Percentiles rank a stretch among this genome's conserved stretches.
Evolutionary conservation across 768 basidiomycete genomes (phyloP).

Genomic region (Lactarius hatsudake): DNA sequence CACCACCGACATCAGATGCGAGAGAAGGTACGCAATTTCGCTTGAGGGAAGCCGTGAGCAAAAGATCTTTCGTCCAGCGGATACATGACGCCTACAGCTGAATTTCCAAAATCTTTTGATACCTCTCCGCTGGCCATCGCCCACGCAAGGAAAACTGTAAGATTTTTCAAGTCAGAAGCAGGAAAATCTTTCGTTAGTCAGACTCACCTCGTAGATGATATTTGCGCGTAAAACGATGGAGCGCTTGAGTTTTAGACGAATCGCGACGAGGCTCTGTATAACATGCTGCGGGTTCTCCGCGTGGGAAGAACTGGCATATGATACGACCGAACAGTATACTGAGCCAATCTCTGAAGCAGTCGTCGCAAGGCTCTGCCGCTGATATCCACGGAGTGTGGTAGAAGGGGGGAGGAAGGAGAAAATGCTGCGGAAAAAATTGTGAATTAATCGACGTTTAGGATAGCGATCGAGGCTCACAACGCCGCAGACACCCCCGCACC

Average conservation of each 20-base stretch:
- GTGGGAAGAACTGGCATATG: conserved; percentile 57
- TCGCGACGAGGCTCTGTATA: conserved; percentile 64
- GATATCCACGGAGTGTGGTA: conserved; percentile 69
- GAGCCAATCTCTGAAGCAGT: conserved; percentile 64
- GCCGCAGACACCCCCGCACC: conserved; percentile 71
- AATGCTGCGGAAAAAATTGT: conserved; percentile 40
- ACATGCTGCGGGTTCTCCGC: conserved; percentile 54
- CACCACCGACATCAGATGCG: conserved; percentile 71
- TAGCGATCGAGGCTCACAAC: conserved; percentile 49
- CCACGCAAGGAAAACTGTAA: conserved; percentile 71
- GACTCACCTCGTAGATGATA: conserved; percentile 61
- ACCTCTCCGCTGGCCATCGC: conserved; percentile 76
- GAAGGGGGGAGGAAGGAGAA: conserved; percentile 73
- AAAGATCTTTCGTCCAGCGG: neutral
- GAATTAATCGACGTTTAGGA: conserved; percentile 12
- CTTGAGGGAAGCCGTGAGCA: conserved; percentile 37
- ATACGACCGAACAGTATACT: conserved; percentile 74
- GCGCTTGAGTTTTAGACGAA: conserved; percentile 69
- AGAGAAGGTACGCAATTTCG: conserved; percentile 64
- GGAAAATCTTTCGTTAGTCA: neutral
- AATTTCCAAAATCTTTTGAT: conserved; percentile 63
- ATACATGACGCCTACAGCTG: conserved; percentile 50
- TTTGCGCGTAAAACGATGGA: conserved; percentile 55
- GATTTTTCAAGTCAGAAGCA: neutral
- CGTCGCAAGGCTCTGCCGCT: conserved; percentile 67